Evolutionary conservation across 495 filamentous ascomycete genomes (phyloP), one percentile per base, ranked within the genome.

Genomic region (Hypoxylon lenormandii): DNA sequence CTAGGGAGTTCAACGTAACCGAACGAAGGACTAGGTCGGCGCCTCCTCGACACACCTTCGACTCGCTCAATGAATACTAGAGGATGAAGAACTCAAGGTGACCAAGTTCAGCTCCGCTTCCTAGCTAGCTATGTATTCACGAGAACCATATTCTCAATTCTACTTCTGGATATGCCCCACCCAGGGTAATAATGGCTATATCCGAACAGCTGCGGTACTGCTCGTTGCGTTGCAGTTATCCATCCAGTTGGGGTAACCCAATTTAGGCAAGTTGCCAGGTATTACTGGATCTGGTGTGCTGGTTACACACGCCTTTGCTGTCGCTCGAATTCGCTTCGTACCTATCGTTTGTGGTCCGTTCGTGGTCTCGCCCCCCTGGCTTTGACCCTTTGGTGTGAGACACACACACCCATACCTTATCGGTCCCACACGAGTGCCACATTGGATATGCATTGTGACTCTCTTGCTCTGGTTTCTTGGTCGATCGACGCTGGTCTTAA

Each of bases 251-350:
- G 55, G 15, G 53, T 50, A 37, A 46, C 40, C 59, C 36, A 65
- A 69, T 74, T 74, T 72, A 72, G 72, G 72, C 72, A 72, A 53
- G 51, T 60, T 46, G 47, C 36, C 67, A n/a, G n/a, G n/a, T 22
- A 64, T 52, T 54, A 33, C 66, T 54, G 57, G 53, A 57, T 28
- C 26, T 28, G 26, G 7, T 28, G 26, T 28, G 26, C 3, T 28
- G 7, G 3, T 28, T 28, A 28, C 26, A 28, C 26, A 28, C 7
- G 26, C 7, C 26, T 28, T 7, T 28, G 26, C 26, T 28, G 26
- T 28, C 26, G 26, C 26, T 28, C 26, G 3, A 28, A n/a, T 28
- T 28, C 26, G 26, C 26, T 28, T 3, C 26, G 26, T 28, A 3
- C 3, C 3, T 28, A 28, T 28, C 26, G 26, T 28, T 28, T 28